Conservation (phyloP, 73 alveolate species). For the Breviolum minutum region DNA sequence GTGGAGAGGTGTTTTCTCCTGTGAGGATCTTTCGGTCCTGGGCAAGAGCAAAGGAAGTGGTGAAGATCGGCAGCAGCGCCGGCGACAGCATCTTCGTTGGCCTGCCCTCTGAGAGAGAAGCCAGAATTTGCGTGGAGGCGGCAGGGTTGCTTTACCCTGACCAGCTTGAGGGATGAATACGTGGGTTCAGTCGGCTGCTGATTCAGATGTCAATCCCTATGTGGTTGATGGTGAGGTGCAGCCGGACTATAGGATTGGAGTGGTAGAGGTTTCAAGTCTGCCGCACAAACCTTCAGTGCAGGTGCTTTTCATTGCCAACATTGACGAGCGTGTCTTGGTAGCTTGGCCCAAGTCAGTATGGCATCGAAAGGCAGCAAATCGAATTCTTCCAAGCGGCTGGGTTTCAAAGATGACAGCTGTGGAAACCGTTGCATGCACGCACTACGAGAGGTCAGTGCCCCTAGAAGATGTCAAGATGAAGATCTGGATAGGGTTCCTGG, state of each 20-base stretch:
- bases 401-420: neutral
- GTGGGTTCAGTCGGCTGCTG: neutral
- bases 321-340: neutral
- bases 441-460: neutral
- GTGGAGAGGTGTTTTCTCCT: neutral
- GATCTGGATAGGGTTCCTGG: neutral
- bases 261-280: neutral
- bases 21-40: neutral
- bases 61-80: neutral
- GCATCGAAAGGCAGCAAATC: neutral
- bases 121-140: neutral
- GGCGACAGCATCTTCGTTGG: neutral
- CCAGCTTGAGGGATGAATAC: neutral
- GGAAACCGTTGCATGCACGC: neutral
- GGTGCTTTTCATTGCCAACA: neutral
- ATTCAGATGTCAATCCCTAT: neutral
- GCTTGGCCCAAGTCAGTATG: neutral
- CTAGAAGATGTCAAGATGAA: neutral
- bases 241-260: neutral
- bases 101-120: neutral
- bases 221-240: neutral
- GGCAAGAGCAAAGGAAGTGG: neutral
- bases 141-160: neutral
- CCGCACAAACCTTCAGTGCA: neutral
- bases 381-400: neutral